Evolutionary conservation across 441 rosid genomes (phyloP).

Genomic region (Syzygium malaccense): DNA sequence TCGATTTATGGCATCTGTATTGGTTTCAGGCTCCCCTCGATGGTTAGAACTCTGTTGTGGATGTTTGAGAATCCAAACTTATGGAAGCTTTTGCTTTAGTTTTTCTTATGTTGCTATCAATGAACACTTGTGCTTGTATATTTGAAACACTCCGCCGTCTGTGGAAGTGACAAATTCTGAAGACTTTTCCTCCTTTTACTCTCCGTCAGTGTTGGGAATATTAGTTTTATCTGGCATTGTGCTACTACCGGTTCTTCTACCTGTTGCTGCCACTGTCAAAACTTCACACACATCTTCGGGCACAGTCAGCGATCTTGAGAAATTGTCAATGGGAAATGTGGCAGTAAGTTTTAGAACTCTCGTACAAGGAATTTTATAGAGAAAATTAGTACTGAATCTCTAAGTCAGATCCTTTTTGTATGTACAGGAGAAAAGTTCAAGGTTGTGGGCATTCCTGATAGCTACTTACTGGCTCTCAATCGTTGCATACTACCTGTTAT

Average conservation of each 20-base stretch:
- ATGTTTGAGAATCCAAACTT: neutral
- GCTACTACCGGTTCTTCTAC: constrained; percentile 69
- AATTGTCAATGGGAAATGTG: constrained; percentile 65
- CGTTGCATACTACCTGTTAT: constrained; percentile 58
- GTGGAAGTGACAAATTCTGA: neutral
- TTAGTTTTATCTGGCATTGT: constrained; percentile 49
- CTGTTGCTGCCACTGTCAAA: constrained; percentile 58
- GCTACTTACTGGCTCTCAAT: constrained; percentile 73
- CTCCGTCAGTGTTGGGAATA: constrained; percentile 55
- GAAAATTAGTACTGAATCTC: neutral
- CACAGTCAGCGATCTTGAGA: constrained; percentile 55
- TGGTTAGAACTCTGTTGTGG: neutral
- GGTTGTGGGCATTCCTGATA: constrained; percentile 71
- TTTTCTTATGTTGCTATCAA: neutral
- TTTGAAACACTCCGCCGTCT: neutral
- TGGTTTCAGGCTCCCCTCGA: neutral
- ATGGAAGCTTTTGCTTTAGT: neutral
- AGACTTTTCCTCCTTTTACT: neutral
- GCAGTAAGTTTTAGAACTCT: constrained; percentile 22
- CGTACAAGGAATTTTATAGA: neutral
- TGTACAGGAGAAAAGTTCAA: constrained; percentile 37
- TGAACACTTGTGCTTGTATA: neutral
- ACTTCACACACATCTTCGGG: neutral
- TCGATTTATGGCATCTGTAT: neutral
- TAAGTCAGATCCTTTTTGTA: neutral